Evolutionary conservation across 140 eudicot species (phyloP), one percentile per base, ranked within the genome.

Genomic region (Senecio squalidus): DNA sequence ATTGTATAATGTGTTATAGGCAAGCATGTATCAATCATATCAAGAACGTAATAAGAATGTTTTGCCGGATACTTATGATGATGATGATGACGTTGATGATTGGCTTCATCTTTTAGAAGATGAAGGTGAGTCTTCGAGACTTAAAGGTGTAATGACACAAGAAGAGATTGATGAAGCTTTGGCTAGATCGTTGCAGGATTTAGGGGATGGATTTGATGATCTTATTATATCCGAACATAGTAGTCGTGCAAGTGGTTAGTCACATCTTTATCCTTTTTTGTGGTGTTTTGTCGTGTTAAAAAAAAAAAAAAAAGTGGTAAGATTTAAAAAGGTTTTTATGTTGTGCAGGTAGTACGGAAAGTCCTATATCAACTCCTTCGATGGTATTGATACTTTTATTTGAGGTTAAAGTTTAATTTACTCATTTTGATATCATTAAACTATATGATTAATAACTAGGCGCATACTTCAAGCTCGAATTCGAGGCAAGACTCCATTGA

Each of bases 141-240:
- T 41, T 50, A 74, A 64, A 63, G 77, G 61, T 75, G 60, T 45
- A 33, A 63, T 50, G 70, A 73, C 74, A 28, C 94, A 86, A 30
- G 71, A 76, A 73, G 94, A 75, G 55, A 47, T 83, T 3, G 97
- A 90, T 74, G 95, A 83, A 81, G 97, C 87, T 69, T 60, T 90
- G 67, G 97, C 97, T 65, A 66, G 90, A 74, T 82, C 95, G 56
- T 71, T 86, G 80, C 83, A 77, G 79, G 97, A 89, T 52, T 54
- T 83, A 61, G 94, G 65, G 51, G 95, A 83, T 18, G 90, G 76
- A 60, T 84, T 78, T 66, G 80, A 76, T 55, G 53, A 69, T 74
- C 50, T 83, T n/a, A 6, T 49, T 45, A 50, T 78, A 58, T 52
- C 79, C 17, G 82, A 83, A 71, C 72, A 48, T 30, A 64, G 55